These are phyloP conservation scores for Pseudognaphalium luteoalbum DNA, from an alignment of 129 eudicot genomes.

Conservation along the genomic window DNA sequence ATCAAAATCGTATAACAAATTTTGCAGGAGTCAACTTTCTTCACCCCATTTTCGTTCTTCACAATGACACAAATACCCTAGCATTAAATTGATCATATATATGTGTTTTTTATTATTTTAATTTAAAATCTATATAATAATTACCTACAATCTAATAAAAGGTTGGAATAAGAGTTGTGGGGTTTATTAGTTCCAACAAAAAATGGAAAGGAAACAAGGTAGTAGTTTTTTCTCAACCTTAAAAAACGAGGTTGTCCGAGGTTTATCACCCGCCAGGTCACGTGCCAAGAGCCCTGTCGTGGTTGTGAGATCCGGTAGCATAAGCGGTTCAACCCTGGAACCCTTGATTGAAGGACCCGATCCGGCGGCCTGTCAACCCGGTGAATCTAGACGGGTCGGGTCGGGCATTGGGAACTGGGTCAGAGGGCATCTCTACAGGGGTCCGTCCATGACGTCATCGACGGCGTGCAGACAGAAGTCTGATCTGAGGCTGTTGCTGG, in stretches of 20 bases:
- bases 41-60: conserved; percentile 23
- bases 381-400: conserved; percentile 65
- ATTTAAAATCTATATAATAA: neutral
- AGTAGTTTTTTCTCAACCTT: conserved; percentile 57
- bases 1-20: conserved; percentile 23
- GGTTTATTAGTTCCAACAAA: neutral
- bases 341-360: conserved; percentile 88
- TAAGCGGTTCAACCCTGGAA: conserved; percentile 59
- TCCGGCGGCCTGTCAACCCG: conserved; percentile 54
- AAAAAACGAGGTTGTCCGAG: conserved; percentile 71
- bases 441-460: conserved; percentile 53
- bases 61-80: conserved; percentile 15
- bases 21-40: conserved; percentile 9
- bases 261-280: conserved; percentile 64
- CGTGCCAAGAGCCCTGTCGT: conserved; percentile 43
- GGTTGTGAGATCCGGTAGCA: conserved; percentile 74
- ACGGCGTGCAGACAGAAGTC: conserved; percentile 50
- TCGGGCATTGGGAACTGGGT: conserved; percentile 69
- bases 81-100: neutral
- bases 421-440: conserved; percentile 57
- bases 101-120: neutral
- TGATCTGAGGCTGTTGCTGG: conserved; percentile 81
- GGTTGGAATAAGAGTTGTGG: neutral
- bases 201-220: conserved; percentile 65
- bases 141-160: neutral